Evolutionary conservation across 352 stramenopile species (phyloP).

Genomic region (Globisporangium spiculum): DNA sequence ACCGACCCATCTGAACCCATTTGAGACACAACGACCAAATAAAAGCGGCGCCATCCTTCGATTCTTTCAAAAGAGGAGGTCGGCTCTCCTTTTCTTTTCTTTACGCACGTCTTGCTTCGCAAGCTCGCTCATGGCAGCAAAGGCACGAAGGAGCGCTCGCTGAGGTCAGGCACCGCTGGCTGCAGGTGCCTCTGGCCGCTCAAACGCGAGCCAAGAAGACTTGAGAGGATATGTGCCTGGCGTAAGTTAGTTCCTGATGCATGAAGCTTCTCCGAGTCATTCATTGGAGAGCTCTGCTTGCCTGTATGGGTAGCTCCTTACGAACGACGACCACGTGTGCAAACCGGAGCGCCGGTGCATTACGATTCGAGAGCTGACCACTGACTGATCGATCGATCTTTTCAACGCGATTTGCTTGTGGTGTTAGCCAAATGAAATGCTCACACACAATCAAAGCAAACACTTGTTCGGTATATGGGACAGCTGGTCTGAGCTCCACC

Average conservation of each 20-base stretch:
- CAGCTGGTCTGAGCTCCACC: neutral
- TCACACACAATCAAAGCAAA: neutral
- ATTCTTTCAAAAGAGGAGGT: neutral
- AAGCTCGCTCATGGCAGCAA: no score
- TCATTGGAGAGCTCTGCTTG: no score
- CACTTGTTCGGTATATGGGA: neutral
- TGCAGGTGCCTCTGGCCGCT: no score
- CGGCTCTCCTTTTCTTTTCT: neutral
- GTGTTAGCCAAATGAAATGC: no score
- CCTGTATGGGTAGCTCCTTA: no score
- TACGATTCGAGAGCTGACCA: neutral
- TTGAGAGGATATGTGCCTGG: no score
- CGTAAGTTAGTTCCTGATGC: no score
- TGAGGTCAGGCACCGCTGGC: neutral
- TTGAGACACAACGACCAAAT: neutral
- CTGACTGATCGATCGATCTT: neutral
- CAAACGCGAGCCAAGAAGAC: no score
- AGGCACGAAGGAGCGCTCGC: neutral
- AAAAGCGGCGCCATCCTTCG: neutral
- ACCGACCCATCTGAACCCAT: slow-evolving; percentile 1
- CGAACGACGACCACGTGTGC: no score
- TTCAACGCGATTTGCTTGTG: neutral
- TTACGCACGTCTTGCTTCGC: neutral
- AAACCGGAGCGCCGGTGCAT: neutral
- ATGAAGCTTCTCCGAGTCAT: no score